A percentile compares a stretch with the other conserved stretches of the same genome.
Conservation (phyloP, 2,329 filamentous ascomycete species). For the Davidsoniella australis region DNA sequence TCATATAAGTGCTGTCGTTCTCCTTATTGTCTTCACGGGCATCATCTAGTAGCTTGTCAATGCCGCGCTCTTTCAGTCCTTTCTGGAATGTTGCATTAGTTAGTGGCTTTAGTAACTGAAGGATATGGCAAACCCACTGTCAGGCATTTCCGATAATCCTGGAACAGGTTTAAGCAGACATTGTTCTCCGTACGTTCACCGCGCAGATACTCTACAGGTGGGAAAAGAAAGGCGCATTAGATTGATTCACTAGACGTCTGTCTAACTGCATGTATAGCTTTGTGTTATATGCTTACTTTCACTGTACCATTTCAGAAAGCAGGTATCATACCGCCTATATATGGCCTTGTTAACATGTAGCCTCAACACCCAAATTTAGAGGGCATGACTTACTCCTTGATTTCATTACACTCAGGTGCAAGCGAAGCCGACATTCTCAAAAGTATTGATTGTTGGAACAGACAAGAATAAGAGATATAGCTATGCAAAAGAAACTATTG, state of each 20-base stretch:
- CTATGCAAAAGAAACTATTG: too few species aligned
- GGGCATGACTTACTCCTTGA: constrained; percentile 60
- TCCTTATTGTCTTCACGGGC: constrained; percentile 80
- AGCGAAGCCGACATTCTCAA: constrained; percentile 74
- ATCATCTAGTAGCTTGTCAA: constrained; percentile 84
- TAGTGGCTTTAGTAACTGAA: neutral
- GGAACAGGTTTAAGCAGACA: constrained; percentile 74
- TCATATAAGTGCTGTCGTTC: constrained; percentile 43
- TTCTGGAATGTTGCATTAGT: constrained; percentile 32
- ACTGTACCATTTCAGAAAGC: constrained; percentile 98
- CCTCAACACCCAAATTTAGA: neutral
- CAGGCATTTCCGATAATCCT: constrained; percentile 74
- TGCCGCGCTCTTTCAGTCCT: constrained; percentile 73
- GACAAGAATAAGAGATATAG: neutral
- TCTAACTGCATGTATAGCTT: neutral
- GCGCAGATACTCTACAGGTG: constrained; percentile 60
- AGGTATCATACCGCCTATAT: constrained; percentile 80
- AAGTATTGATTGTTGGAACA: neutral
- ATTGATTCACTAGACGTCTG: neutral
- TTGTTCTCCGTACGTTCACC: constrained; percentile 65
- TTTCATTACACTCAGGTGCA: constrained; percentile 83
- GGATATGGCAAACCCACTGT: constrained; percentile 38
- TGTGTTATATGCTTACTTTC: constrained; percentile 51
- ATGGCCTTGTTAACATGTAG: neutral
- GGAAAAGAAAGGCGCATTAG: constrained; percentile 4